phyloP scores from a whole-genome alignment of 2,329 filamentous ascomycete species.

The Thielaviopsis euricoi region DNA sequence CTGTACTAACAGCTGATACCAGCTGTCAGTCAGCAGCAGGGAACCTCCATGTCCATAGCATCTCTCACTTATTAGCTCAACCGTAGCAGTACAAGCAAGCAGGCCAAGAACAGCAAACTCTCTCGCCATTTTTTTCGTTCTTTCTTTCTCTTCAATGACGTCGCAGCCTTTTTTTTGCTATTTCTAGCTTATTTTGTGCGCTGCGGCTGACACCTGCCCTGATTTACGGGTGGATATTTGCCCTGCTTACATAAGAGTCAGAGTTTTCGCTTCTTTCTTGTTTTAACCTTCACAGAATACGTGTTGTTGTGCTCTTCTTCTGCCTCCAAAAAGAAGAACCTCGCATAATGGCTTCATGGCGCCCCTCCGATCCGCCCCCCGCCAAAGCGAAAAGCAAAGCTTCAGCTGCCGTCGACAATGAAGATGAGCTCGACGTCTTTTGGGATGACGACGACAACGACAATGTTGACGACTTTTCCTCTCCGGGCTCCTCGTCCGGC shows the following conservation, averaged over 20 bases:
- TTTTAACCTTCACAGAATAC: neutral
- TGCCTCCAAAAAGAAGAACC: no score
- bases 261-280: neutral
- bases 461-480: conserved; percentile 14
- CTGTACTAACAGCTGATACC: neutral
- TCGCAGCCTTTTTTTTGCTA: neutral
- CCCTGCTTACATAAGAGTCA: neutral
- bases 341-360: neutral
- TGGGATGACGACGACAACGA: conserved; percentile 25
- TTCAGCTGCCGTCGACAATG: conserved; percentile 21
- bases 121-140: neutral
- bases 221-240: neutral
- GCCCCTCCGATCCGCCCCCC: conserved; percentile 9
- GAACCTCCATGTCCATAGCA: neutral
- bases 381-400: conserved; percentile 3
- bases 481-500: neutral
- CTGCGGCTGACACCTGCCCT: neutral
- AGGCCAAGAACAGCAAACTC: no score
- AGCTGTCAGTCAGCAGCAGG: neutral
- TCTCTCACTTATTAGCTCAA: neutral
- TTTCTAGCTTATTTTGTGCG: neutral
- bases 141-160: neutral
- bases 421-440: conserved; percentile 26
- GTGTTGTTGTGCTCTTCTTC: no score
- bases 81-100: neutral